These are phyloP conservation scores for Backusella parvicylindrica DNA, from an alignment of 192 early-diverging fungal species.

Conservation along the genomic window DNA sequence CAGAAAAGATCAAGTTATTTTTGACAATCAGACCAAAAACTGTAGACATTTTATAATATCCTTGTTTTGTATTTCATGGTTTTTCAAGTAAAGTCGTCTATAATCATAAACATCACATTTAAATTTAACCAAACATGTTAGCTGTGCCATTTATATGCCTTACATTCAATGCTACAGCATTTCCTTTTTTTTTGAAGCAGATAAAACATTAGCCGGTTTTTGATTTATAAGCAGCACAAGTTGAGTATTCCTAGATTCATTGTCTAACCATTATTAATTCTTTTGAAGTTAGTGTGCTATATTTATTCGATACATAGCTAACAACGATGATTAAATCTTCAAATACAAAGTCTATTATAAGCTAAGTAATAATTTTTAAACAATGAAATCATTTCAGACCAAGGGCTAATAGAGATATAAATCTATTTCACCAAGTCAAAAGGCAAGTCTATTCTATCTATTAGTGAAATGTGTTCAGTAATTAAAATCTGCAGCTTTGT, in stretches of 20 bases:
- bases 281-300: not conserved
- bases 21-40: not conserved
- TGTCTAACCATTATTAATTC: not conserved
- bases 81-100: not conserved
- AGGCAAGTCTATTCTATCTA: no score
- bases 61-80: not conserved
- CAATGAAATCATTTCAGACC: not conserved
- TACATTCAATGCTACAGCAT: not conserved
- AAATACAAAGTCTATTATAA: not conserved
- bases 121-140: not conserved
- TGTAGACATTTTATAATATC: not conserved
- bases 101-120: not conserved
- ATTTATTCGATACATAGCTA: not conserved
- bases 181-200: not conserved
- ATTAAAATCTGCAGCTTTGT: not conserved
- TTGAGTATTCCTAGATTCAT: not conserved
- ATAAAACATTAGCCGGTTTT: not conserved
- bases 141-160: not conserved
- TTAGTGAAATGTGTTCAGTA: not conserved
- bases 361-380: not conserved
- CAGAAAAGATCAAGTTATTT: not conserved
- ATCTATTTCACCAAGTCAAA: not conserved
- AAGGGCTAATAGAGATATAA: not conserved
- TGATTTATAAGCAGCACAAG: not conserved
- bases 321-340: not conserved